A percentile compares a stretch with the other conserved stretches of the same genome.
phyloP scores from a whole-genome alignment of 1,284 basidiomycete genomes.

The Moniliella sp. region DNA sequence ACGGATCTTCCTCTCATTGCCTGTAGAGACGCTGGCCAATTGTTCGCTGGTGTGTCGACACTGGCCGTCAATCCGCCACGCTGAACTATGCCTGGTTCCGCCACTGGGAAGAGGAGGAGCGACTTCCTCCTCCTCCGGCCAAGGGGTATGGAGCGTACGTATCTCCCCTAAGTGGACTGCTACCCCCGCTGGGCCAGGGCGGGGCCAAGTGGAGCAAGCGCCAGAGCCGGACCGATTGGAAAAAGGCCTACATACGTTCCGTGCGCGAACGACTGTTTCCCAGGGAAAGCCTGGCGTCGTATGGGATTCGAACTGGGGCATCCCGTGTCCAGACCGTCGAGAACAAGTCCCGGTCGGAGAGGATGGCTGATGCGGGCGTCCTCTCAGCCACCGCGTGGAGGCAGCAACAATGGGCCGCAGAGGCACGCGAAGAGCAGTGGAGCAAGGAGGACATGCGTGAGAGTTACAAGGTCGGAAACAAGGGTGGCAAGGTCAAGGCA shows the following conservation, averaged over 20 bases:
- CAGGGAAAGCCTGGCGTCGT: conserved; percentile 2
- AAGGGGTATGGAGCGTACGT: not conserved
- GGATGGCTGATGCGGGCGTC: conserved; percentile 12
- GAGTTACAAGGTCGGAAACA: conserved; percentile 18
- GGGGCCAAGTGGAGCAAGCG: conserved; percentile 21
- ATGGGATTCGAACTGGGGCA: conserved; percentile 1
- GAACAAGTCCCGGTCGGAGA: conserved; percentile 12
- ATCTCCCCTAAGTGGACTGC: not conserved
- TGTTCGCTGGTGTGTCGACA: conserved; percentile 15
- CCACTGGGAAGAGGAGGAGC: conserved; percentile 7
- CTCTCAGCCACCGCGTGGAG: conserved; percentile 10
- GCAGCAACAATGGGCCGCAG: conserved; percentile 18
- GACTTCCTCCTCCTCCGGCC: not conserved
- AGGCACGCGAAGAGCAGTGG: conserved; percentile 4
- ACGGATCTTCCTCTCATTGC: conserved; percentile 23
- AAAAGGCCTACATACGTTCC: conserved; percentile 10
- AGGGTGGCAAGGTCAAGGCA: conserved; percentile 23
- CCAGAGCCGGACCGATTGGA: conserved; percentile 25
- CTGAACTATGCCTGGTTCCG: conserved; percentile 25
- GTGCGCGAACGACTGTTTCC: too few species aligned
- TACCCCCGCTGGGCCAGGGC: conserved; percentile 8
- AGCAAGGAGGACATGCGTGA: conserved; percentile 19
- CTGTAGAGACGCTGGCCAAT: conserved; percentile 9
- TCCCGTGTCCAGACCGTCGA: conserved; percentile 8
- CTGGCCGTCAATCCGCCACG: conserved; percentile 18